Percentiles rank a stretch among this genome's conserved stretches.
Conservation (phyloP, 2,329 filamentous ascomycete species). For the Penicillium corylophilum region DNA sequence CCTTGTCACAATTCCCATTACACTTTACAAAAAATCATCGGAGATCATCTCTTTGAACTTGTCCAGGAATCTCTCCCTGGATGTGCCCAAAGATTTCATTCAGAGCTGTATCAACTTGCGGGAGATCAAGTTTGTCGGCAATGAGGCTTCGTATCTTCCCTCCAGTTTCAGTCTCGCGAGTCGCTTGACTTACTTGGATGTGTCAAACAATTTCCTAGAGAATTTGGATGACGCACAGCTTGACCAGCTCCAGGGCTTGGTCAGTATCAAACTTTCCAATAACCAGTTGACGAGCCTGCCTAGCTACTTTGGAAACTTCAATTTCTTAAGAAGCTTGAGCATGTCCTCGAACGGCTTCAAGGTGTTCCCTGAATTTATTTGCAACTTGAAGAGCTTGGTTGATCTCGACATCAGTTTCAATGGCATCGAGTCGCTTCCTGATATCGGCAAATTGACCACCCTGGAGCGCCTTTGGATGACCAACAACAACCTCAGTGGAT, state of each 20-base stretch:
- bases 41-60: slow-evolving; percentile 96
- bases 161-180: slow-evolving; percentile 78
- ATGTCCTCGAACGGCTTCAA: slow-evolving; percentile 91
- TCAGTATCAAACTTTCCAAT: slow-evolving; percentile 91
- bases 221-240: slow-evolving; percentile 83
- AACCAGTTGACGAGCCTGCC: slow-evolving; percentile 82
- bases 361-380: slow-evolving; percentile 80
- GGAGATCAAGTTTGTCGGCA: slow-evolving; percentile 94
- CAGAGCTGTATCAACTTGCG: slow-evolving; percentile 86
- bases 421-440: slow-evolving; percentile 73
- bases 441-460: slow-evolving; percentile 73
- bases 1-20: slow-evolving; percentile 90
- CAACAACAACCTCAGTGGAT: slow-evolving; percentile 81
- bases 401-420: slow-evolving; percentile 98
- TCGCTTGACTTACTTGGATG: slow-evolving; percentile 82
- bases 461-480: slow-evolving; percentile 91
- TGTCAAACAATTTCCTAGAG: slow-evolving; percentile 91
- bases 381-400: slow-evolving; percentile 75
- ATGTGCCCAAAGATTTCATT: slow-evolving; percentile 94
- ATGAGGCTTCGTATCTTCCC: slow-evolving; percentile 84
- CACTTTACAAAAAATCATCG: slow-evolving; percentile 82
- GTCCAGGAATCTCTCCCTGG: slow-evolving; percentile 85
- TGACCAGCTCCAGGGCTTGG: slow-evolving; percentile 68
- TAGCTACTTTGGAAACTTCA: slow-evolving; percentile 77
- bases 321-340: slow-evolving; percentile 76